Evolutionary conservation across 2,329 filamentous ascomycete species (phyloP), one percentile per base, ranked within the genome.

Genomic region (Hymenoscyphus fraxineus): DNA sequence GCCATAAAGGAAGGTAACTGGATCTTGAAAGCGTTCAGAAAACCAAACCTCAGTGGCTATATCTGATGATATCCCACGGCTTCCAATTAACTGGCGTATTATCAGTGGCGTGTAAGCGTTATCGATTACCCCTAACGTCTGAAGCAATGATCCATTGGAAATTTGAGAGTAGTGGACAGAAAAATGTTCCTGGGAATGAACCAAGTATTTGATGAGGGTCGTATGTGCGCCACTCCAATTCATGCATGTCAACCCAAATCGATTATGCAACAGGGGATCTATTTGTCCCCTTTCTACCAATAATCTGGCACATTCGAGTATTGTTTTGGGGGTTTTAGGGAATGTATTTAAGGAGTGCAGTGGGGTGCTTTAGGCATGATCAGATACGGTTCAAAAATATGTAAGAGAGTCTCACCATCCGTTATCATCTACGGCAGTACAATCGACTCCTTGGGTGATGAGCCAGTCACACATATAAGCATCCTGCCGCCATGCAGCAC

Each of bases 121-220:
- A 3, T 0, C 1, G n/a, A n/a, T 22, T 51, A 7, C 22, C 44
- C 19, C 44, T 2, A 51, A 12, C 4, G 2, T 0, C 44, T 51
- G 44, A 12, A 51, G 44, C 2, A 51, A n/a, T n/a, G n/a, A 22
- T 27, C 3, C n/a, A 22, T 27, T 22, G n/a, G 6, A 22, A 22
- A 51, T 51, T 12, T 51, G 44, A 51, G n/a, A 22, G 22, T 51
- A 22, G 22, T 51, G 19, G n/a, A 51, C 6, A 51, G 44, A 51
- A 51, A 51, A 51, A n/a, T 51, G 44, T 27, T 51, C n/a, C 22
- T 51, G 44, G 3, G 44, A 51, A 51, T 51, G 27, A 51, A 51
- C 3, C n/a, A 51, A 12, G 44, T 51, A 51, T 51, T 51, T 6
- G 44, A 10, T 3, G n/a, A 51, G 1, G 22, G 7, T 27, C 27